These are phyloP conservation scores for Phytophthora agathidicida DNA, from an alignment of 352 stramenopile genomes.

Conservation along the genomic window DNA sequence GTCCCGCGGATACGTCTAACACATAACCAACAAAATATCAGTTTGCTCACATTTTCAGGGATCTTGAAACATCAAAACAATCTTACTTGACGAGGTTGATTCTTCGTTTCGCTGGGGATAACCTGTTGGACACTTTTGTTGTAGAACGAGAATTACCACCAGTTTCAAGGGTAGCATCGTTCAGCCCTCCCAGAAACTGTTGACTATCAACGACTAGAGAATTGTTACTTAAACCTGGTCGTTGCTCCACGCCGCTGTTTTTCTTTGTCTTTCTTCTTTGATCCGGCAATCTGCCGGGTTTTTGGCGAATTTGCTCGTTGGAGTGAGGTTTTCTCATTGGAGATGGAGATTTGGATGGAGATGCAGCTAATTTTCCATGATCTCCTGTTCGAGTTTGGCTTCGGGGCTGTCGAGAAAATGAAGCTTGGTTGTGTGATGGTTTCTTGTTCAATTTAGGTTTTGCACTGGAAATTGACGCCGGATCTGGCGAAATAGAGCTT, in stretches of 20 bases:
- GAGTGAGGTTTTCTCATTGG: slow-evolving; percentile 11
- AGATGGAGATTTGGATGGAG: slow-evolving; percentile 6
- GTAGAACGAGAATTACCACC: not conserved
- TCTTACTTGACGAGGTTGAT: slow-evolving; percentile 32
- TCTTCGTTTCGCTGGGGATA: slow-evolving; percentile 32
- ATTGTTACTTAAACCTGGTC: slow-evolving; percentile 6
- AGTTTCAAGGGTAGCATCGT: not conserved
- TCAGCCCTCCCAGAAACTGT: not conserved
- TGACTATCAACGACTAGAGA: not conserved
- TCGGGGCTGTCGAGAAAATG: not conserved
- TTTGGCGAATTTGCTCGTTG: not conserved
- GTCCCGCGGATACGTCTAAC: slow-evolving; percentile 20
- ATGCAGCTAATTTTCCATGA: slow-evolving; percentile 8
- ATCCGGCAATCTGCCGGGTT: too few species aligned
- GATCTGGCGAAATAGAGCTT: not conserved
- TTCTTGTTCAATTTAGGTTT: slow-evolving; percentile 18
- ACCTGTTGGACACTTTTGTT: slow-evolving; percentile 14
- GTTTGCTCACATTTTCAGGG: too few species aligned
- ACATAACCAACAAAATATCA: slow-evolving; percentile 3
- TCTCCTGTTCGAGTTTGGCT: slow-evolving; percentile 9
- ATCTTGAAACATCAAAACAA: not conserved
- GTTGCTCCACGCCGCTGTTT: not conserved
- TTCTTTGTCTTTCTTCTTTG: not conserved
- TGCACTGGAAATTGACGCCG: not conserved
- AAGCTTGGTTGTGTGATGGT: not conserved